Evolutionary conservation across 352 stramenopile genomes (phyloP).

Genomic region (Phytophthora macrochlamydospora): DNA sequence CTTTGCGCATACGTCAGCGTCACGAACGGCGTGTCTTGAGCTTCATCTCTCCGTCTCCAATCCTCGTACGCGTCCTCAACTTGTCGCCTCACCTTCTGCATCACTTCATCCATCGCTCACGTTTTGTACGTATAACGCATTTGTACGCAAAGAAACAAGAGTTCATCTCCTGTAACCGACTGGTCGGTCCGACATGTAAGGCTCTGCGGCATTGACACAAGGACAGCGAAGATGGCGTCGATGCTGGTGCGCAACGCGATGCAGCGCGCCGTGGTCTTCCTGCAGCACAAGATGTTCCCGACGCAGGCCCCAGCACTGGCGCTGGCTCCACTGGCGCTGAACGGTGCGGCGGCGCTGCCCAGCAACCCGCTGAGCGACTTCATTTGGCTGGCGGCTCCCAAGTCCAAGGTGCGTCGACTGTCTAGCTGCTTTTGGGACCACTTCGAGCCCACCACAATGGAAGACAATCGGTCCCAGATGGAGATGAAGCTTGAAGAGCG

Average conservation of each 20-base stretch:
- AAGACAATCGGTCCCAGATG: background rate
- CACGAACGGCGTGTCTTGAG: slow-evolving; percentile 43
- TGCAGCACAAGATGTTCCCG: slow-evolving; percentile 59
- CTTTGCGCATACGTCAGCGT: slow-evolving; percentile 92
- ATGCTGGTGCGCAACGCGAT: slow-evolving; percentile 74
- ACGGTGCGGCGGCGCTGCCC: slow-evolving; percentile 34
- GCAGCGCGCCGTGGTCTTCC: slow-evolving; percentile 63
- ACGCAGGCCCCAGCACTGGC: slow-evolving; percentile 39
- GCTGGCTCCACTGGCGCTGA: slow-evolving; percentile 34
- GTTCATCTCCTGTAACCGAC: no score
- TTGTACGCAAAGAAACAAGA: no score
- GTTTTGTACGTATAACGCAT: background rate
- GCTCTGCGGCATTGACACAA: slow-evolving; percentile 21
- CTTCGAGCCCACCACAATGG: background rate
- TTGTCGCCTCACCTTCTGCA: slow-evolving; percentile 26
- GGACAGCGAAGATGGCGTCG: slow-evolving; percentile 48
- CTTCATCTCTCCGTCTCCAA: slow-evolving; percentile 13
- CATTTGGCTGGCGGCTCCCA: slow-evolving; percentile 84
- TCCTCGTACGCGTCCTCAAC: slow-evolving; percentile 33
- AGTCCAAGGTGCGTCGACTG: slow-evolving; percentile 78
- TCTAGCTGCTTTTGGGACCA: background rate
- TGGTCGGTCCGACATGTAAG: slow-evolving; percentile 2
- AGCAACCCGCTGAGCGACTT: slow-evolving; percentile 69
- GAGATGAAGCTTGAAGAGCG: no score
- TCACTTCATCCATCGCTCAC: slow-evolving; percentile 12